Evolutionary conservation across 768 basidiomycete genomes (phyloP), one percentile per base, ranked within the genome.

Genomic region (Lanmaoa rubissima): DNA sequence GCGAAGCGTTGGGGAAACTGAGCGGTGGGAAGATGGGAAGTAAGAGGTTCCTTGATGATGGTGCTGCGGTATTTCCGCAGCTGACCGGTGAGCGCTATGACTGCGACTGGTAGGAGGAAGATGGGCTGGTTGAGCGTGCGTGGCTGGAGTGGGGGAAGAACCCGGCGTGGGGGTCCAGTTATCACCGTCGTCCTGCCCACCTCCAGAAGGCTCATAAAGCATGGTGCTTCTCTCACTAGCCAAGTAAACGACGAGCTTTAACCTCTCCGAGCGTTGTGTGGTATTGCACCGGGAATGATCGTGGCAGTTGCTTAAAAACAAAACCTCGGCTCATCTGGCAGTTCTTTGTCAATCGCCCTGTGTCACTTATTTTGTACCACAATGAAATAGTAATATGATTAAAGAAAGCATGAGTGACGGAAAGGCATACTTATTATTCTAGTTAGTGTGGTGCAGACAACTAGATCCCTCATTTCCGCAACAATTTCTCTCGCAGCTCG

Each of bases 401-500:
- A 60, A 49, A 60, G 43, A 61, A 65, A 63, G 55, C 46, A 63
- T 36, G 48, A 56, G 28, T 14, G 28, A 42, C 16, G 28, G 49
- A 60, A 57, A 53, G 62, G 44, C 50, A 48, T 35, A n/a, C n/a
- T n/a, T n/a, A 17, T 38, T 11, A 39, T 34, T 38, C 48, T 34
- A 34, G 34, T 34, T 32, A 55, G 50, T 26, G 50, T 35, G 42
- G 17, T 50, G 46, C 34, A 46, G 43, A 53, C 45, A 54, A 45
- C 32, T n/a, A 40, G 34, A 35, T 42, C 49, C 26, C 44, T 76
- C 62, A 85, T 68, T 80, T 86, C 67, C 81, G 83, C 76, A 88
- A 61, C 62, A 93, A 72, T 69, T 90, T 90, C 75, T 93, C 92
- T 60, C 88, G 88, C 65, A 93, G 69, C 73, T 92, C 87, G 2